A percentile compares a stretch with the other conserved stretches of the same genome.
phyloP scores from a whole-genome alignment of 208 protist species.

The Leishmania guyanensis region DNA sequence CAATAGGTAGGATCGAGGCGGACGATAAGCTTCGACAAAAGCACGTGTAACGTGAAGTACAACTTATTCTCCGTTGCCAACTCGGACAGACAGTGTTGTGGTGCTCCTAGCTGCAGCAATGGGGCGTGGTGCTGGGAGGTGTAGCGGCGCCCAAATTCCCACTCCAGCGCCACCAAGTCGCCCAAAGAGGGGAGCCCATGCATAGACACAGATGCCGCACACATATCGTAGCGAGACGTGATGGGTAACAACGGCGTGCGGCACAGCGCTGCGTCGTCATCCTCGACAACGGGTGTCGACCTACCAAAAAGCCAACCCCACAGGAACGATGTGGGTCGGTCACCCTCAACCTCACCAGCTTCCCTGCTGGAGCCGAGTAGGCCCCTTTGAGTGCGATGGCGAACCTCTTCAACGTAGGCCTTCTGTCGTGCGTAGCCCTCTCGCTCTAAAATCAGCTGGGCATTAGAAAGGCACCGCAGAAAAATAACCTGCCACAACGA shows the following conservation, averaged over 20 bases:
- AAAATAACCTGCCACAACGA: slow-evolving; percentile 75
- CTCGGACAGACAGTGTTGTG: slow-evolving; percentile 7
- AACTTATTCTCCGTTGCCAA: slow-evolving; percentile 8
- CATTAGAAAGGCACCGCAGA: slow-evolving; percentile 69
- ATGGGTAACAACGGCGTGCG: background rate
- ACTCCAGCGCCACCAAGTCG: slow-evolving; percentile 26
- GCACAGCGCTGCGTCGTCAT: too few relatives aligned
- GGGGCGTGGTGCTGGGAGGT: slow-evolving; percentile 2
- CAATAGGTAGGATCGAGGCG: slow-evolving; percentile 26
- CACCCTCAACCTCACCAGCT: background rate
- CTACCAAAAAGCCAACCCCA: slow-evolving; percentile 5
- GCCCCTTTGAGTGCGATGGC: background rate
- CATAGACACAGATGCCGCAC: too few relatives aligned
- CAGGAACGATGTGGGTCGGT: background rate
- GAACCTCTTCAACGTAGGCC: slow-evolving; percentile 39
- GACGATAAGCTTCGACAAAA: slow-evolving; percentile 4
- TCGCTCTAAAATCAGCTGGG: slow-evolving; percentile 60
- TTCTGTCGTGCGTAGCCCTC: slow-evolving; percentile 43
- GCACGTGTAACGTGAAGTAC: slow-evolving; percentile 26
- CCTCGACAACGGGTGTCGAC: background rate
- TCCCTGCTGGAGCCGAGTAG: background rate
- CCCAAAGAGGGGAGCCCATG: background rate
- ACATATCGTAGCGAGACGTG: background rate
- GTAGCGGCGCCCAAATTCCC: slow-evolving; percentile 27
- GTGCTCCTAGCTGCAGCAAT: slow-evolving; percentile 8